phyloP scores from a whole-genome alignment of 2,329 filamentous ascomycete genomes.

The Rasamsonia emersonii region DNA sequence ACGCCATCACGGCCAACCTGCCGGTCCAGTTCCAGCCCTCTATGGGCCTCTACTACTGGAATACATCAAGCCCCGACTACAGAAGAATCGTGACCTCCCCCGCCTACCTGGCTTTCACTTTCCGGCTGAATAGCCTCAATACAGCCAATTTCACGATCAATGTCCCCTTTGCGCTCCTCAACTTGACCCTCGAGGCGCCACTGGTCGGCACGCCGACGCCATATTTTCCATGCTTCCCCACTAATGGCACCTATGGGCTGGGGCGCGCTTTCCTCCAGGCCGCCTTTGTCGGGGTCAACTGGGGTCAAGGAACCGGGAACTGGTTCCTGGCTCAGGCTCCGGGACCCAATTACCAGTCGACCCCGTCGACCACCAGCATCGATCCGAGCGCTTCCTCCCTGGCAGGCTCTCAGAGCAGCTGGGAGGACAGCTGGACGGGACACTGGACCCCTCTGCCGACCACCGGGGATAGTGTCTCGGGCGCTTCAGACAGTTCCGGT shows the following conservation, averaged over 20 bases:
- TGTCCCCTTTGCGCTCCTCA: slow-evolving; percentile 15
- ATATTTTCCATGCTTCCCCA: slow-evolving; percentile 15
- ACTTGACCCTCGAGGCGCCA: slow-evolving; percentile 13
- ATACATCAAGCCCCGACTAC: too few relatives aligned
- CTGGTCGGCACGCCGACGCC: slow-evolving; percentile 9
- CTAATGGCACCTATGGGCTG: slow-evolving; percentile 6
- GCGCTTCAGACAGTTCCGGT: too few relatives aligned
- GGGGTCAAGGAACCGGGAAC: slow-evolving; percentile 4
- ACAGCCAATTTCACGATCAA: slow-evolving; percentile 12
- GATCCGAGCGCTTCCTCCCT: background rate
- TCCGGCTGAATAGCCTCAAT: too few relatives aligned
- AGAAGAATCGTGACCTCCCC: slow-evolving; percentile 10
- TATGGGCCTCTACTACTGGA: too few relatives aligned
- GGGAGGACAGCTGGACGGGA: too few relatives aligned
- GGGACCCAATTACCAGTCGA: slow-evolving; percentile 1
- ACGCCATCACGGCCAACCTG: slow-evolving; percentile 27
- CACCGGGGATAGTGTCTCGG: too few relatives aligned
- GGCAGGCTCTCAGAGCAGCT: too few relatives aligned
- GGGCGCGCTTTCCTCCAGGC: slow-evolving; percentile 18
- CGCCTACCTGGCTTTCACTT: slow-evolving; percentile 10
- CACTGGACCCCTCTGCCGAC: too few relatives aligned
- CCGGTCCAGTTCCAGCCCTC: too few relatives aligned
- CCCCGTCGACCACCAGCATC: background rate
- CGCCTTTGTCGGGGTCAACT: slow-evolving; percentile 16
- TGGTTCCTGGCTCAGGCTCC: slow-evolving; percentile 17